These are phyloP conservation scores for Ceratobasidium sp. DNA, from an alignment of 1,284 basidiomycete species.

Conservation along the genomic window DNA sequence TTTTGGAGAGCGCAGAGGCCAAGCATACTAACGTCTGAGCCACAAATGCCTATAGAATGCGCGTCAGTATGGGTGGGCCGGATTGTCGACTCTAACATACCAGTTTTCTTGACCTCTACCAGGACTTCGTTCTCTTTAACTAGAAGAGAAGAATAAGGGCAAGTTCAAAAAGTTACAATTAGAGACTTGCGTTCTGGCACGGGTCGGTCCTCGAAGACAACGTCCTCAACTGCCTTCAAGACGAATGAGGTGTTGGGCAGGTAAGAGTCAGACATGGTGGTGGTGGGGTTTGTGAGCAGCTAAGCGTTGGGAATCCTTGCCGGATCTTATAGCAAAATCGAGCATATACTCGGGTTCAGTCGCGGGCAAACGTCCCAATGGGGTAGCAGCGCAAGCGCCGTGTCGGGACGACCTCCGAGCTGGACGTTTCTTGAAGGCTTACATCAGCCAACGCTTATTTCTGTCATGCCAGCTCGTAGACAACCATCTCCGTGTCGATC, in stretches of 20 bases:
- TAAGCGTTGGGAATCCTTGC: background rate
- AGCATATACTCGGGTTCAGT: conserved; percentile 15
- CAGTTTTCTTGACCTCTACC: conserved; percentile 90
- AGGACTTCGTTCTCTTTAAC: conserved; percentile 82
- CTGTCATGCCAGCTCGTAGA: too few species aligned
- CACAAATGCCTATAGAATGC: conserved; percentile 74
- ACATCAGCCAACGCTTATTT: too few species aligned
- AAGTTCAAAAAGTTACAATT: conserved; percentile 9
- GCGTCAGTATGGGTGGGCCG: conserved; percentile 16
- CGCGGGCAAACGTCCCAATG: conserved; percentile 19
- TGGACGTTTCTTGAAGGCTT: too few species aligned
- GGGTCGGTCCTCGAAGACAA: conserved; percentile 76
- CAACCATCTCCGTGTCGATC: background rate
- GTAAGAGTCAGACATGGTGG: conserved; percentile 59
- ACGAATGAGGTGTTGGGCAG: conserved; percentile 76
- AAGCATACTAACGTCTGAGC: conserved; percentile 70
- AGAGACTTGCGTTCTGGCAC: conserved; percentile 69
- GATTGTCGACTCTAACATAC: conserved; percentile 51
- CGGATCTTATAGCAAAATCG: conserved; percentile 20
- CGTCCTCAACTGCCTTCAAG: conserved; percentile 73
- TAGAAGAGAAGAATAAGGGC: conserved; percentile 45
- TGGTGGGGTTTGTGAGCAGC: conserved; percentile 42
- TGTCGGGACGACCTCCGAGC: conserved; percentile 7
- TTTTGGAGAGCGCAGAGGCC: background rate
- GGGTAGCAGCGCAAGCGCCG: background rate